Evolutionary conservation across 352 stramenopile species (phyloP).

Genomic region (Phytophthora rubi): DNA sequence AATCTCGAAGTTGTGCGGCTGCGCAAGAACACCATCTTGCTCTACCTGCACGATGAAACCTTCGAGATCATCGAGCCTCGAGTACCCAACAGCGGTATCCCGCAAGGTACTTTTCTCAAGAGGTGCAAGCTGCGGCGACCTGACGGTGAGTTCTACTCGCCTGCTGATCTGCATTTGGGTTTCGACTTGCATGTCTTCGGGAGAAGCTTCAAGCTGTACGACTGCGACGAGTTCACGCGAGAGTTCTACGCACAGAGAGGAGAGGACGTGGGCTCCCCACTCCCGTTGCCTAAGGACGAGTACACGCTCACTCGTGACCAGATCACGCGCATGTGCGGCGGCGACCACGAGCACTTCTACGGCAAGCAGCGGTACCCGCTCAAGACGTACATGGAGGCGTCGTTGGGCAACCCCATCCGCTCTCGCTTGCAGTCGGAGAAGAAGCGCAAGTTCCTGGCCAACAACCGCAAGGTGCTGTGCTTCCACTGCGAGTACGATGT

Average conservation of each 20-base stretch:
- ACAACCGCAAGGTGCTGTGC: slow-evolving; percentile 86
- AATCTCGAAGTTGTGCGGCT: slow-evolving; percentile 76
- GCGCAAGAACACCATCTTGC: slow-evolving; percentile 79
- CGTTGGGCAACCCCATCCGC: slow-evolving; percentile 72
- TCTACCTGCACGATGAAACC: slow-evolving; percentile 88
- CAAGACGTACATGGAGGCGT: slow-evolving; percentile 88
- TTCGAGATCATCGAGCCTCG: slow-evolving; percentile 90
- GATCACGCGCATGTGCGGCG: slow-evolving; percentile 77
- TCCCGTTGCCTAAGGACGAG: slow-evolving; percentile 79
- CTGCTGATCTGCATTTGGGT: slow-evolving; percentile 65
- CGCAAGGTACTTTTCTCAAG: slow-evolving; percentile 89
- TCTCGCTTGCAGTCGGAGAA: slow-evolving; percentile 73
- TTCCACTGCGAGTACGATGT: slow-evolving; percentile 90
- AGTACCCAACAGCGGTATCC: slow-evolving; percentile 84
- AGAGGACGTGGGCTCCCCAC: slow-evolving; percentile 50
- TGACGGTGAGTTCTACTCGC: slow-evolving; percentile 57
- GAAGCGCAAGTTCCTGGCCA: slow-evolving; percentile 88
- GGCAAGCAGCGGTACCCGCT: slow-evolving; percentile 79
- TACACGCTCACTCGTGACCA: slow-evolving; percentile 83
- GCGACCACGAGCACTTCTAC: slow-evolving; percentile 77
- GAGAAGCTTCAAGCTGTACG: slow-evolving; percentile 78
- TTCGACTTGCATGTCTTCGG: slow-evolving; percentile 81
- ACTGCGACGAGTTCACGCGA: slow-evolving; percentile 78
- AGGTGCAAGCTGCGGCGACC: slow-evolving; percentile 67
- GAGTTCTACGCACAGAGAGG: slow-evolving; percentile 59